Percentiles rank a stretch among this genome's conserved stretches.
phyloP scores from a whole-genome alignment of 331 rosid genomes.

The Dryas integrifolia region DNA sequence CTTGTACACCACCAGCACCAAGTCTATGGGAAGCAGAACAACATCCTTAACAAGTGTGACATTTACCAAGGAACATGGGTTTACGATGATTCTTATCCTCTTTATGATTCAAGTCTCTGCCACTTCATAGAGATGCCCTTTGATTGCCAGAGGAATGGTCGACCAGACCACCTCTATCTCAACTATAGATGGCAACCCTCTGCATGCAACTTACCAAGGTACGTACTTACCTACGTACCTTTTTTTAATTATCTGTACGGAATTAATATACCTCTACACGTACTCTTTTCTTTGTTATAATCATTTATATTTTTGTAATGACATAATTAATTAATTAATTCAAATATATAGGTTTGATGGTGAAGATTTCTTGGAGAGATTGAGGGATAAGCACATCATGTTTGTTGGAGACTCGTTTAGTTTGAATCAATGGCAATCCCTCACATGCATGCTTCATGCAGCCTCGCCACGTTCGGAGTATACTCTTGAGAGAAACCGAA shows the following conservation, averaged over 20 bases:
- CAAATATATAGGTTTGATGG: constrained; percentile 18
- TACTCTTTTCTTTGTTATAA: no score
- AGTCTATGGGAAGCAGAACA: constrained; percentile 11
- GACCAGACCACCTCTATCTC: constrained; percentile 18
- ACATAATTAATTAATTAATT: no score
- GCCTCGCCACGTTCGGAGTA: neutral
- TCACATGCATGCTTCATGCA: constrained; percentile 22
- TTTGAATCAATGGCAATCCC: constrained; percentile 34
- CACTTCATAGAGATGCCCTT: constrained; percentile 10
- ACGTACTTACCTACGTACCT: neutral
- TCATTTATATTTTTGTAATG: no score
- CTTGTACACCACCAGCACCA: neutral
- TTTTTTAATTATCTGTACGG: no score
- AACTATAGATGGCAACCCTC: constrained; percentile 28
- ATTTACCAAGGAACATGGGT: constrained; percentile 25
- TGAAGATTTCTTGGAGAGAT: constrained; percentile 7
- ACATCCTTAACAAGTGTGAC: constrained; percentile 12
- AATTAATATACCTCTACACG: no score
- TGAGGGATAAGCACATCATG: constrained; percentile 25
- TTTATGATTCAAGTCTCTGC: constrained; percentile 14
- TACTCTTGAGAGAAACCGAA: neutral
- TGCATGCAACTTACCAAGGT: constrained; percentile 24
- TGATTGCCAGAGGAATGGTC: constrained; percentile 24
- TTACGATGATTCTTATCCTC: constrained; percentile 22
- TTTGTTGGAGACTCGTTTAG: constrained; percentile 34